Evolutionary conservation across 2,329 filamentous ascomycete genomes (phyloP).

Genomic region (Cladophialophora immunda): DNA sequence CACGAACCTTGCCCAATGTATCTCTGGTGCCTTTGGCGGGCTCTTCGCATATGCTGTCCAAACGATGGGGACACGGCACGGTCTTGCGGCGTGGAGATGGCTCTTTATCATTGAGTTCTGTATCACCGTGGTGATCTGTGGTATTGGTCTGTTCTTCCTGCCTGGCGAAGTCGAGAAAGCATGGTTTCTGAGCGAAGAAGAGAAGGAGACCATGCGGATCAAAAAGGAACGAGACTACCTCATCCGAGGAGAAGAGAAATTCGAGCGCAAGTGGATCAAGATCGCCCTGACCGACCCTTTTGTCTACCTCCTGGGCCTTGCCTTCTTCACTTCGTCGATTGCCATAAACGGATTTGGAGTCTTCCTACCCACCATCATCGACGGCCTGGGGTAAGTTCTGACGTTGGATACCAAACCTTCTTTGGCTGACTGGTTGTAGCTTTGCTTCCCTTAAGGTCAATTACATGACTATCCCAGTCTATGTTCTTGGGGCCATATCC

Average conservation of each 20-base stretch:
- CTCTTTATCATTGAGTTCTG: slow-evolving; percentile 34
- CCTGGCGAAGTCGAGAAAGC: slow-evolving; percentile 24
- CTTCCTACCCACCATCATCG: slow-evolving; percentile 33
- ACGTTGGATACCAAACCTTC: not conserved
- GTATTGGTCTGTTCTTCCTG: slow-evolving; percentile 22
- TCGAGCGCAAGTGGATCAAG: slow-evolving; percentile 30
- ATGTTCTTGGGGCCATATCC: slow-evolving; percentile 56
- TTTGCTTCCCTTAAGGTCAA: slow-evolving; percentile 46
- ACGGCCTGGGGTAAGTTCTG: slow-evolving; percentile 33
- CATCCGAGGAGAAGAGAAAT: slow-evolving; percentile 43
- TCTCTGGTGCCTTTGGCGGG: slow-evolving; percentile 35
- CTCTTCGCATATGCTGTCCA: slow-evolving; percentile 34
- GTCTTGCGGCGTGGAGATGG: slow-evolving; percentile 33
- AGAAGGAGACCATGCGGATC: slow-evolving; percentile 30
- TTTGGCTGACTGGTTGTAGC: slow-evolving; percentile 14
- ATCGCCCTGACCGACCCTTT: slow-evolving; percentile 39
- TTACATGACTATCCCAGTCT: slow-evolving; percentile 65
- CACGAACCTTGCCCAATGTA: slow-evolving; percentile 21
- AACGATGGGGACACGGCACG: slow-evolving; percentile 26
- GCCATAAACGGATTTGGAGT: slow-evolving; percentile 31
- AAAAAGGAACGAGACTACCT: slow-evolving; percentile 43
- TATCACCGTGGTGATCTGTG: slow-evolving; percentile 29
- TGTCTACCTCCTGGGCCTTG: slow-evolving; percentile 30
- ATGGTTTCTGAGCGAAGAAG: slow-evolving; percentile 32
- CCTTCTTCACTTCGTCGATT: slow-evolving; percentile 46